Evolutionary conservation across 2,329 filamentous ascomycete genomes (phyloP).

Genomic region (Immersiporthe knoxdaviesiana): DNA sequence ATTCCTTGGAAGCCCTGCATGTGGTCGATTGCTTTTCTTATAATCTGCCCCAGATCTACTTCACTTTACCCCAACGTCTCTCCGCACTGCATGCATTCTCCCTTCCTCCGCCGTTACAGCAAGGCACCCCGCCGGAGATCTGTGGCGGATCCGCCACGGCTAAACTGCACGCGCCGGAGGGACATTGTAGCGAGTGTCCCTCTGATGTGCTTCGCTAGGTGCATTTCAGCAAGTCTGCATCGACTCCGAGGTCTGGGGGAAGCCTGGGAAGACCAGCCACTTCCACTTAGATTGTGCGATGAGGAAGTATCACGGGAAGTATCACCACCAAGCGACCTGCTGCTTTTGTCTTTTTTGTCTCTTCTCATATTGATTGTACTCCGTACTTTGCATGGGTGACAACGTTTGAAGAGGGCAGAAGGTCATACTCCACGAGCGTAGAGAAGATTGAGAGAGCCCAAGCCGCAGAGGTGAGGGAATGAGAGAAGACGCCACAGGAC

Average conservation of each 20-base stretch:
- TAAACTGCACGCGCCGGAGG: conserved; percentile 11
- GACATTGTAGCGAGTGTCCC: conserved; percentile 19
- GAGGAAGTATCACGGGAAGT: no score
- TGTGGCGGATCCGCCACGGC: conserved; percentile 13
- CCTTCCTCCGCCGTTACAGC: background rate
- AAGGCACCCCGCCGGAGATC: background rate
- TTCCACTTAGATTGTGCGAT: background rate
- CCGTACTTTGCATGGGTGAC: no score
- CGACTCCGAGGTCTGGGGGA: no score
- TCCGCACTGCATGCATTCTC: background rate
- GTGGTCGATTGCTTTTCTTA: no score
- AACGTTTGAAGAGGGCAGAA: background rate
- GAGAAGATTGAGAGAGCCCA: no score
- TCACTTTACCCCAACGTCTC: conserved; percentile 17
- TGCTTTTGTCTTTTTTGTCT: no score
- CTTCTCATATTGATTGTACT: no score
- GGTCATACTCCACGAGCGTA: background rate
- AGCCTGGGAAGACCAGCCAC: no score
- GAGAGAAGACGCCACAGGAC: no score
- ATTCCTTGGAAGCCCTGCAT: background rate
- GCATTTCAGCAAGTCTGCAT: background rate
- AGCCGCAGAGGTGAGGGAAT: no score
- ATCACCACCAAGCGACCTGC: background rate
- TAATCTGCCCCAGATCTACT: no score
- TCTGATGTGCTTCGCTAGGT: background rate